Percentiles rank a stretch among this genome's conserved stretches.
phyloP scores from a whole-genome alignment of 106 monocot species.

The Dendrobium catenatum region DNA sequence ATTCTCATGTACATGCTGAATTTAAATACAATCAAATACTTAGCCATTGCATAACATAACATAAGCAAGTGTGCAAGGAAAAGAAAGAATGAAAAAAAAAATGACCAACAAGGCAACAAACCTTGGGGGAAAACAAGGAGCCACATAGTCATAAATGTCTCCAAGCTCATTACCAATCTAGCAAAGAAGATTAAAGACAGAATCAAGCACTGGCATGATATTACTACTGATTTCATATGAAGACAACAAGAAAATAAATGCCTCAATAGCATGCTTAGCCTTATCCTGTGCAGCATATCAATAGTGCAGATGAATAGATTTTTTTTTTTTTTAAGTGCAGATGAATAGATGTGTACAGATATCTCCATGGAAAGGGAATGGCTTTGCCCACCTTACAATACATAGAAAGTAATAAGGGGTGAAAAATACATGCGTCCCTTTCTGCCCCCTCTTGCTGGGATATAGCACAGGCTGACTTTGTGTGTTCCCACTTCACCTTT shows the following conservation, averaged over 20 bases:
- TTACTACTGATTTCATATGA: not conserved
- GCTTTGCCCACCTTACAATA: not conserved
- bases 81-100: not conserved
- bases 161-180: constrained; percentile 90
- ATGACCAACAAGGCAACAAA: constrained; percentile 37
- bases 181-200: constrained; percentile 8
- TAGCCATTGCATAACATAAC: not conserved
- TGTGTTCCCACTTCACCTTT: not conserved
- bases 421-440: not conserved
- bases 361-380: not conserved
- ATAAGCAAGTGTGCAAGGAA: not conserved
- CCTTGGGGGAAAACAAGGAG: constrained; percentile 99
- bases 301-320: not conserved
- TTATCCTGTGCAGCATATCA: not conserved
- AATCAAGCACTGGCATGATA: not conserved
- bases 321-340: not conserved
- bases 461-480: not conserved
- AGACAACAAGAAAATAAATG: not conserved
- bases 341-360: not conserved
- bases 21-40: not conserved
- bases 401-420: not conserved
- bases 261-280: not conserved
- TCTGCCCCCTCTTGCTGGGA: not conserved
- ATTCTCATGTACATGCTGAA: not conserved
- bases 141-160: constrained; percentile 93